phyloP scores from a whole-genome alignment of 2,329 filamentous ascomycete species.

The Aspergillus brasiliensis region DNA sequence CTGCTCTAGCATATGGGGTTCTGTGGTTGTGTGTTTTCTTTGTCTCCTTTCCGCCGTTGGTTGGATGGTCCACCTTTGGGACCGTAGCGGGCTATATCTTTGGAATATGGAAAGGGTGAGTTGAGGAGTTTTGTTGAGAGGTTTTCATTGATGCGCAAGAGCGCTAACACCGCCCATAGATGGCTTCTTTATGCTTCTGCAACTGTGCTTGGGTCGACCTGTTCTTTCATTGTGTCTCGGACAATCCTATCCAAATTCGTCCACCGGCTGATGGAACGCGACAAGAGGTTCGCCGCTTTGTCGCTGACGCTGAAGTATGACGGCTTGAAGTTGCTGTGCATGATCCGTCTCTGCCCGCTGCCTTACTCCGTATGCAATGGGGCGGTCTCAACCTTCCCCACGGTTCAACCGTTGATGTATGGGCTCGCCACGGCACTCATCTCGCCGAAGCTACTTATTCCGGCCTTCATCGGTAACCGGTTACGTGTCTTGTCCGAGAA shows the following conservation, averaged over 20 bases:
- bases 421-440: slow-evolving; percentile 79
- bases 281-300: slow-evolving; percentile 86
- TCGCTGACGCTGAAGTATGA: slow-evolving; percentile 87
- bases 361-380: slow-evolving; percentile 94
- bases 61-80: slow-evolving; percentile 80
- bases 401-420: slow-evolving; percentile 75
- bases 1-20: slow-evolving; percentile 71
- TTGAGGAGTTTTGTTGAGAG: too few relatives aligned
- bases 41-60: slow-evolving; percentile 81
- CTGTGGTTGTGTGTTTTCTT: slow-evolving; percentile 74
- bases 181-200: slow-evolving; percentile 83
- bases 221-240: slow-evolving; percentile 77
- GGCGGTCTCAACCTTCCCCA: slow-evolving; percentile 90
- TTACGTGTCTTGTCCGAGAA: slow-evolving; percentile 81
- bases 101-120: slow-evolving; percentile 70
- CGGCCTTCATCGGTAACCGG: slow-evolving; percentile 87
- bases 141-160: background rate
- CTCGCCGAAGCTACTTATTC: slow-evolving; percentile 83
- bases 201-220: slow-evolving; percentile 75
- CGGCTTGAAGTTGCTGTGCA: slow-evolving; percentile 82
- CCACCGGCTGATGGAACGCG: slow-evolving; percentile 74
- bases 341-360: slow-evolving; percentile 88
- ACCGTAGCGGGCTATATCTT: slow-evolving; percentile 72
- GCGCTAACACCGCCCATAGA: slow-evolving; percentile 49
- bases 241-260: slow-evolving; percentile 79